Percentiles rank a stretch among this genome's conserved stretches.
Evolutionary conservation across 192 early-diverging fungal genomes (phyloP).

Genomic region (Backusella westeae): DNA sequence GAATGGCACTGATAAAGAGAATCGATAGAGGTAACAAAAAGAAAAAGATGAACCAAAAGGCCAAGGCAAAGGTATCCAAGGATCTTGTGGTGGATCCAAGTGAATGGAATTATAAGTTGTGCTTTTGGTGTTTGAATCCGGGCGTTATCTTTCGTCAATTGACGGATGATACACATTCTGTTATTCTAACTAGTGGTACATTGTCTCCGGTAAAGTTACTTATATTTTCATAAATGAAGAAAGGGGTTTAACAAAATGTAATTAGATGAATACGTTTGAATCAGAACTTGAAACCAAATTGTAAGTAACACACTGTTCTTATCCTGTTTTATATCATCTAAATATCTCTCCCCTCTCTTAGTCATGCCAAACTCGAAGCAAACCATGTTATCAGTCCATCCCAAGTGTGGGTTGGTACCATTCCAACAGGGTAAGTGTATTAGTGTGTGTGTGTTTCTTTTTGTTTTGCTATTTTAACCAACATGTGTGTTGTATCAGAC

Average conservation of each 20-base stretch:
- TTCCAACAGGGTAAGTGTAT: conserved; percentile 43
- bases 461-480: neutral
- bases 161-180: conserved; percentile 39
- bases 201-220: conserved; percentile 54
- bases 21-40: neutral
- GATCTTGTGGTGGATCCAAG: neutral
- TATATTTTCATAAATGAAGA: too few relatives aligned
- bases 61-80: neutral
- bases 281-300: conserved; percentile 57
- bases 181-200: conserved; percentile 65
- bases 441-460: neutral
- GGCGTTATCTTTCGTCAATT: conserved; percentile 44
- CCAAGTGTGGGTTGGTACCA: conserved; percentile 57
- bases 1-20: conserved; percentile 34
- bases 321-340: neutral
- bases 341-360: neutral
- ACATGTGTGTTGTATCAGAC: conserved; percentile 20
- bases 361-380: conserved; percentile 49
- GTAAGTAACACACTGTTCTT: neutral
- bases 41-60: neutral
- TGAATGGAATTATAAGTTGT: conserved; percentile 18
- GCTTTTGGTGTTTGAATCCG: conserved; percentile 43
- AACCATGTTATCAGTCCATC: conserved; percentile 63
- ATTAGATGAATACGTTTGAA: conserved; percentile 48
- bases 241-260: too few relatives aligned